A percentile compares a stretch with the other conserved stretches of the same genome.
Conservation (phyloP, 305 asterid species). For the Salvia sclarea region DNA sequence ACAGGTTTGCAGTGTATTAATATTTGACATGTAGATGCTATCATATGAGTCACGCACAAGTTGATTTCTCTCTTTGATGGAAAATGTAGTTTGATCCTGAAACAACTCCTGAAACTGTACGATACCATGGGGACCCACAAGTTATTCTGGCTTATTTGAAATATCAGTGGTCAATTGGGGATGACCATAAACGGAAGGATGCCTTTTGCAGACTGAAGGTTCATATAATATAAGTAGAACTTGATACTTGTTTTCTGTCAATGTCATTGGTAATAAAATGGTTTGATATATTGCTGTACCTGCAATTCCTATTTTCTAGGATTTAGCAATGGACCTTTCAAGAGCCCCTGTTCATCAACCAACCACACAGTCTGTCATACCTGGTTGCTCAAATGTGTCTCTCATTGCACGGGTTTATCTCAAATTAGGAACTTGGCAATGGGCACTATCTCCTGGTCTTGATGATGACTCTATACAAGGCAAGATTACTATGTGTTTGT, state of each 20-base stretch:
- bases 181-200: slow-evolving; percentile 86
- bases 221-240: slow-evolving; percentile 26
- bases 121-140: slow-evolving; percentile 93
- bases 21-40: slow-evolving; percentile 21
- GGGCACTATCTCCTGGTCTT: slow-evolving; percentile 91
- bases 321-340: slow-evolving; percentile 83
- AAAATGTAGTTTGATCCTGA: slow-evolving; percentile 89
- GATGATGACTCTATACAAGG: slow-evolving; percentile 97
- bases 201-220: slow-evolving; percentile 91
- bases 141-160: slow-evolving; percentile 92
- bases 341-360: slow-evolving; percentile 66
- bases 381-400: slow-evolving; percentile 64
- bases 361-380: slow-evolving; percentile 55
- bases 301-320: slow-evolving; percentile 51
- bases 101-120: slow-evolving; percentile 71
- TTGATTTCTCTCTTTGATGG: slow-evolving; percentile 27
- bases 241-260: slow-evolving; percentile 12
- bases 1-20: slow-evolving; percentile 58
- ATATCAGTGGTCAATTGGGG: slow-evolving; percentile 98
- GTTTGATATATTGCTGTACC: slow-evolving; percentile 7
- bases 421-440: slow-evolving; percentile 87
- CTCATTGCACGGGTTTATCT: slow-evolving; percentile 89
- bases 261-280: slow-evolving; percentile 8
- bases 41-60: not conserved
- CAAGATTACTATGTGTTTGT: slow-evolving; percentile 14